Evolutionary conservation across 176 grass and related monocot species (phyloP).

Genomic region (Triticum turgidum): DNA sequence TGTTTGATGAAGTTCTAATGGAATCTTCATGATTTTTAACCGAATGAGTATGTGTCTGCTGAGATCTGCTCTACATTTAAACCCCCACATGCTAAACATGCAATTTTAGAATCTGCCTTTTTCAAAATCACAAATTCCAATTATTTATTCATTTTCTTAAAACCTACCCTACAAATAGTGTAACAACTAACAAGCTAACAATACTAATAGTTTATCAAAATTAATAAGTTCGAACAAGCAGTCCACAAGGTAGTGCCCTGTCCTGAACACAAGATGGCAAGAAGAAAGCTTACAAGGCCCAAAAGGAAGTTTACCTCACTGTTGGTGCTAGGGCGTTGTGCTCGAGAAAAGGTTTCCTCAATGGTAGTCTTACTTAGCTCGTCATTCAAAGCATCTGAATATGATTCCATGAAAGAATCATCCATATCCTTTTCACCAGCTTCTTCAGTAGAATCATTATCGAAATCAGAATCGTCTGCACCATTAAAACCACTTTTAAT

Average conservation of each 20-base stretch:
- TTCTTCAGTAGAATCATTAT: slow-evolving; percentile 54
- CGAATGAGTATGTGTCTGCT: background rate
- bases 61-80: background rate
- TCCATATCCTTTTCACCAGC: slow-evolving; percentile 41
- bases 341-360: slow-evolving; percentile 74
- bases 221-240: background rate
- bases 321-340: slow-evolving; percentile 26
- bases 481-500: background rate
- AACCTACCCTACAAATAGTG: background rate
- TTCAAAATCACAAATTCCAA: background rate
- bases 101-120: background rate
- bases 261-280: background rate
- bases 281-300: background rate
- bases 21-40: background rate
- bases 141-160: background rate
- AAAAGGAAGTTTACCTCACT: slow-evolving; percentile 52
- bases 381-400: slow-evolving; percentile 89
- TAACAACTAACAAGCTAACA: background rate
- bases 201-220: background rate
- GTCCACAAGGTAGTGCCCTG: background rate
- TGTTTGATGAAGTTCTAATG: background rate
- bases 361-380: slow-evolving; percentile 74
- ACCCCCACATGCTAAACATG: background rate
- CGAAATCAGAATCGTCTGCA: slow-evolving; percentile 86
- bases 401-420: slow-evolving; percentile 73